These are phyloP conservation scores for Phytophthora ramorum DNA, from an alignment of 352 stramenopile genomes.

Conservation along the genomic window DNA sequence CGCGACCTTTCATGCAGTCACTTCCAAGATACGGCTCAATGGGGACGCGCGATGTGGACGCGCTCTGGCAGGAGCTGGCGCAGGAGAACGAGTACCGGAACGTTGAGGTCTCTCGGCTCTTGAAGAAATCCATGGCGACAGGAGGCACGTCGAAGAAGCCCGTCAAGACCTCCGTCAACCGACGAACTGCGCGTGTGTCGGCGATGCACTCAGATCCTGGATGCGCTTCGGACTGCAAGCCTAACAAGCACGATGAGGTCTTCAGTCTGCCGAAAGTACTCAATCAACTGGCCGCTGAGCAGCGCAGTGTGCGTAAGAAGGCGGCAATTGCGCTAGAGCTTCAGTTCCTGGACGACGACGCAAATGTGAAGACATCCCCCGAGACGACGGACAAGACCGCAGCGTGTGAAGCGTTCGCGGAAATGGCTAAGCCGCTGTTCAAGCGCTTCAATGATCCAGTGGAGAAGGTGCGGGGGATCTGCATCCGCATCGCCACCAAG, in stretches of 20 bases:
- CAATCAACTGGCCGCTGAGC: conserved; percentile 68
- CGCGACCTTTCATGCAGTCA: conserved; percentile 22
- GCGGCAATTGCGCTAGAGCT: conserved; percentile 56
- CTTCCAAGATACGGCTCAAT: conserved; percentile 22
- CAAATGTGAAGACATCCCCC: not conserved
- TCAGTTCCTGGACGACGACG: conserved; percentile 40
- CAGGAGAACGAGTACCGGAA: conserved; percentile 32
- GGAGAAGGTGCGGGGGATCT: conserved; percentile 82
- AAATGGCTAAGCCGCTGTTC: conserved; percentile 79
- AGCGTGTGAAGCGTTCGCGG: conserved; percentile 33
- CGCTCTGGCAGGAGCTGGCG: conserved; percentile 60
- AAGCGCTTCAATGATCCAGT: conserved; percentile 86
- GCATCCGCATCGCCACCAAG: conserved; percentile 56
- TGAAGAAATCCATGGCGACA: conserved; percentile 50
- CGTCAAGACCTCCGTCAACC: not conserved
- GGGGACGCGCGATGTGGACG: conserved; percentile 43
- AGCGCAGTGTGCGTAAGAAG: conserved; percentile 60
- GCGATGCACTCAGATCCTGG: not conserved
- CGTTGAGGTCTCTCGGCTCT: conserved; percentile 38
- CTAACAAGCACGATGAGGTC: conserved; percentile 6
- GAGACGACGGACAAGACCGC: not conserved
- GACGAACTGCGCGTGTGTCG: conserved; percentile 7
- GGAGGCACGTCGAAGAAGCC: conserved; percentile 5
- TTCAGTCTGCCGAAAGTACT: conserved; percentile 62
- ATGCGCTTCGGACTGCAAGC: conserved; percentile 1